Conservation (phyloP, 176 grass and related monocot genomes). For the Poa pratensis region DNA sequence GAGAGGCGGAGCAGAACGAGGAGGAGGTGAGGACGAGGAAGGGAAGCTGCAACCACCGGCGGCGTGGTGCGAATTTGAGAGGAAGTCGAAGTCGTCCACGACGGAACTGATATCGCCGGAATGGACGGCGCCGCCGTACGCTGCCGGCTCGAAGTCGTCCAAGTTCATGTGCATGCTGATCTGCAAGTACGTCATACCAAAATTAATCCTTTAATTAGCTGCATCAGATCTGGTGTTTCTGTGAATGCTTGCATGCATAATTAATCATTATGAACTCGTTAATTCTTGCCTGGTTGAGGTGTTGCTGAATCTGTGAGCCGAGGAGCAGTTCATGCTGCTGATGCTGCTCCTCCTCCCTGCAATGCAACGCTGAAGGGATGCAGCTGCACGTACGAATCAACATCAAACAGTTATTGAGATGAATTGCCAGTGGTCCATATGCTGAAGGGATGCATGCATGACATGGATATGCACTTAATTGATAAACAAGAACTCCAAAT, state of each 20-base stretch:
- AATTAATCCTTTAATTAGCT: not conserved
- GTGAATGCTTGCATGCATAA: not conserved
- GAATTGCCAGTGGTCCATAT: not conserved
- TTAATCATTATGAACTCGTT: not conserved
- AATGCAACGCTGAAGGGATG: constrained; percentile 10
- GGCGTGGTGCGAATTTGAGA: not conserved
- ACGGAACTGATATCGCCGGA: constrained; percentile 1
- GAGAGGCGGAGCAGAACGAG: constrained; percentile 45
- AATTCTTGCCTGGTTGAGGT: constrained; percentile 51
- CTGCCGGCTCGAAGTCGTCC: constrained; percentile 33
- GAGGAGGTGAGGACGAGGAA: constrained; percentile 3
- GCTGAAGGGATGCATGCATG: not conserved
- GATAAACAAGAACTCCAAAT: not conserved
- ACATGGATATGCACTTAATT: not conserved
- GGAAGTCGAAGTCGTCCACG: constrained; percentile 20
- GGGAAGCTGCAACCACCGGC: not conserved
- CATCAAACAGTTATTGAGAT: not conserved
- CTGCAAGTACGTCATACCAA: constrained; percentile 31
- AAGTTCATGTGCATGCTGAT: constrained; percentile 54
- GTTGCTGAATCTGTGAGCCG: constrained; percentile 41
- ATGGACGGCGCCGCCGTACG: not conserved
- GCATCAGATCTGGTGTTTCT: not conserved
- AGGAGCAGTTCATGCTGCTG: constrained; percentile 18
- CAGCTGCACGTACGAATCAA: constrained; percentile 18
- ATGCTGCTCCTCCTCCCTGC: constrained; percentile 13